Evolutionary conservation across 2,329 filamentous ascomycete species (phyloP).

Genomic region (Rhynchosporium secalis): DNA sequence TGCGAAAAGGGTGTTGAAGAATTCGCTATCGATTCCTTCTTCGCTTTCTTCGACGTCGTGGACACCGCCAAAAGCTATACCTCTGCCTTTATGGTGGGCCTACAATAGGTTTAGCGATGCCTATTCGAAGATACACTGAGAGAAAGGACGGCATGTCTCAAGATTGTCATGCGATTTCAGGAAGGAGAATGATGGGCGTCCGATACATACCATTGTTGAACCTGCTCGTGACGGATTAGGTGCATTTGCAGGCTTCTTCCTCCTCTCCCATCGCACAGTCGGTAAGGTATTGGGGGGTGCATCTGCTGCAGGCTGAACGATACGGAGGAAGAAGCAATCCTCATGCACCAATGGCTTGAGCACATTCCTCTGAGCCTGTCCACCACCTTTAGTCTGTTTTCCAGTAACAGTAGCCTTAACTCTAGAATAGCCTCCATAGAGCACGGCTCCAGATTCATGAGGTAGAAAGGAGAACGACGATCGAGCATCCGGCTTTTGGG

Average conservation of each 20-base stretch:
- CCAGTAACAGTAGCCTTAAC: slow-evolving; percentile 70
- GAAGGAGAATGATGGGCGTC: too few relatives aligned
- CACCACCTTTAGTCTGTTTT: slow-evolving; percentile 63
- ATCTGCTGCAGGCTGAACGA: slow-evolving; percentile 70
- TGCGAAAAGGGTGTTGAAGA: slow-evolving; percentile 88
- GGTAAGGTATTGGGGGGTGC: slow-evolving; percentile 66
- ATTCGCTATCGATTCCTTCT: slow-evolving; percentile 95
- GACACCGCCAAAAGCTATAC: slow-evolving; percentile 91
- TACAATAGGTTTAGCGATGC: too few relatives aligned
- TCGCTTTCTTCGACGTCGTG: slow-evolving; percentile 90
- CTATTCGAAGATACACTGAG: too few relatives aligned
- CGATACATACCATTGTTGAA: slow-evolving; percentile 67
- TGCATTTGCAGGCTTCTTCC: slow-evolving; percentile 88
- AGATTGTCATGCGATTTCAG: too few relatives aligned
- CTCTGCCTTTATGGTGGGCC: slow-evolving; percentile 85
- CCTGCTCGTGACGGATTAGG: slow-evolving; percentile 83
- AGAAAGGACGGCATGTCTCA: too few relatives aligned
- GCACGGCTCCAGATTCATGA: slow-evolving; percentile 82
- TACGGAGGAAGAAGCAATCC: slow-evolving; percentile 89
- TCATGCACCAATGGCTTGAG: slow-evolving; percentile 88
- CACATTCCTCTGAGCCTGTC: slow-evolving; percentile 65
- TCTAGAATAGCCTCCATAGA: slow-evolving; percentile 92
- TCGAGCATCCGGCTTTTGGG: slow-evolving; percentile 84
- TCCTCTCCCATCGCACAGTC: slow-evolving; percentile 82
- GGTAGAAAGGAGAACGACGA: slow-evolving; percentile 92